Evolutionary conservation across 106 monocot genomes (phyloP), one percentile per base, ranked within the genome.

Genomic region (Acorus gramineus): DNA sequence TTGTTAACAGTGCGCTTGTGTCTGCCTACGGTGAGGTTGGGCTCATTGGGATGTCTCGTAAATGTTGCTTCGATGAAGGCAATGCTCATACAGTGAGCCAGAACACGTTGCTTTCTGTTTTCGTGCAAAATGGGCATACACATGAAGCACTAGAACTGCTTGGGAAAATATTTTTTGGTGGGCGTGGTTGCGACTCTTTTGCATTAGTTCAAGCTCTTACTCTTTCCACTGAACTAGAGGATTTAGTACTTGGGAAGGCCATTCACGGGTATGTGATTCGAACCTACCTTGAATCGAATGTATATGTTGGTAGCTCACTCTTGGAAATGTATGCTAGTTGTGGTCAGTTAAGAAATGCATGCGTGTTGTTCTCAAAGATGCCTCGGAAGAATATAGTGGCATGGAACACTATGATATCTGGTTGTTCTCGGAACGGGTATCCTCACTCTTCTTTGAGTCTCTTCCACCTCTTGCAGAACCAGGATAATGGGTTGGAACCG

Each of bases 321-420:
- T 57, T 80, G 57, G 71, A 77, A 63, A 56, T 77, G 7, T 80
- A 80, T 54, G 54, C 56, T 42, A 77, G 50, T 46, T 80, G 77
- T 71, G 74, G 77, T 7, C 49, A 47, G 43, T 28, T 85, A 48
- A 52, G 14, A 48, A 45, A 53, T 48, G 76, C 77, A 56, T 85
- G 77, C 51, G 62, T 6, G 62, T 65, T 85, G 68, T 85, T 85
- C 53, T 68, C 64, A 8, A 68, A 48, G 60, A 80, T 71, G 63
- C 61, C 61, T 52, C 4, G 7, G n/a, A 66, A 44, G 42, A 84
- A 70, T 57, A 57, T 69, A 63, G 73, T 71, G 48, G 44, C 84
- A 44, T 84, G 84, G 80, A 84, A 84, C 77, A 73, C 70, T 2
- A 71, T 84, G 74, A 77, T 84, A 66, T 62, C 69, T 61, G 77